Evolutionary conservation across 2,329 filamentous ascomycete species (phyloP).

Genomic region (Elsinoe arachidis): DNA sequence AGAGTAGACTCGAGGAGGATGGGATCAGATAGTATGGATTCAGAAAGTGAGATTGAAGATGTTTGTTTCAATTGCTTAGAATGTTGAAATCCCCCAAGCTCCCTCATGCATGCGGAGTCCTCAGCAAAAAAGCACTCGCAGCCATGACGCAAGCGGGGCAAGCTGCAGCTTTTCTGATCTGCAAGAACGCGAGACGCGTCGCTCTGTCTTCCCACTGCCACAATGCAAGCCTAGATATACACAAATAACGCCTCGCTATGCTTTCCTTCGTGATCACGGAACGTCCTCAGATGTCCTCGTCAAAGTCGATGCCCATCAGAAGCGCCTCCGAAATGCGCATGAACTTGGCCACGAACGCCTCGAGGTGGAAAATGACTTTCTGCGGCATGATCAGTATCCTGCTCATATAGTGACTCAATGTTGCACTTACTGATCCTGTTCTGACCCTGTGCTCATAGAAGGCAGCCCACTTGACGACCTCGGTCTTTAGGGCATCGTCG

Average conservation of each 20-base stretch:
- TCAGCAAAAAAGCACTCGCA: slow-evolving; percentile 5
- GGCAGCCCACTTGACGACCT: slow-evolving; percentile 90
- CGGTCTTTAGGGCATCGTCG: slow-evolving; percentile 80
- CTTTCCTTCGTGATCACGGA: slow-evolving; percentile 13
- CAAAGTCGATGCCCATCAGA: slow-evolving; percentile 70
- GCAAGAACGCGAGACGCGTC: slow-evolving; percentile 6
- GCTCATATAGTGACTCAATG: background rate
- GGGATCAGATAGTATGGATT: background rate
- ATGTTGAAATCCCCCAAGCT: background rate
- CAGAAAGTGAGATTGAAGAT: background rate
- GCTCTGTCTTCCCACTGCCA: background rate
- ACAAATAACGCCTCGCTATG: slow-evolving; percentile 19
- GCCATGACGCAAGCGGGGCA: slow-evolving; percentile 13
- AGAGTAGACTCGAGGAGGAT: background rate
- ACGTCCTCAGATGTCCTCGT: slow-evolving; percentile 31
- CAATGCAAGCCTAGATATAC: background rate
- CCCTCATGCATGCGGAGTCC: background rate
- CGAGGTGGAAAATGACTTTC: slow-evolving; percentile 96
- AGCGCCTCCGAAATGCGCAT: slow-evolving; percentile 81
- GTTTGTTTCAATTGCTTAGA: background rate
- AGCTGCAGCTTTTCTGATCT: background rate
- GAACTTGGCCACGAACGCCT: slow-evolving; percentile 97
- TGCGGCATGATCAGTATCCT: slow-evolving; percentile 18
- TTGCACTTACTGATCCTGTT: slow-evolving; percentile 55
- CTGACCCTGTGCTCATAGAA: slow-evolving; percentile 96